Base-by-base conservation (phyloP, 768 basidiomycete genomes). In the Leccinellum albellum region DNA sequence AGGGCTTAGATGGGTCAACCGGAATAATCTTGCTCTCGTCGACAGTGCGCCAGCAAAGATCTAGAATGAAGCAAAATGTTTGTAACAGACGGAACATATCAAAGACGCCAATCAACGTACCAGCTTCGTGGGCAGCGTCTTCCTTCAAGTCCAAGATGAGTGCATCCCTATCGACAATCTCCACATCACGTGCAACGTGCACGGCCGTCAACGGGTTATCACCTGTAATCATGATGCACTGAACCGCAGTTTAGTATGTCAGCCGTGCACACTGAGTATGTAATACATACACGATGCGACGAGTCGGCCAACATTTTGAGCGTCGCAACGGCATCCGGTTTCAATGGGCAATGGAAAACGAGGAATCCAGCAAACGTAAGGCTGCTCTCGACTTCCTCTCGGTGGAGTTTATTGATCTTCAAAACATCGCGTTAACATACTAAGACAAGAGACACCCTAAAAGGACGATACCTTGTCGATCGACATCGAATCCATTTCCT, bases 161-260 rank as follows among this genome's bases (percentile, higher is more conserved):
- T 2, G 87, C 92, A 5, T 97, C 93, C 26, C 95, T 86, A 66
- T 99, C 97, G 20, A 99, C 88, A 59, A 98, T 98, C 66, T 99
- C 96, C 8, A 99, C 97, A 66, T 96, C 94, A 24, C 82, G 82
- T 17, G 97, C 97, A 46, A 99, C 95, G 69, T 98, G 97, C 0
- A 91, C 87, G 8, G 97, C 97, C 0, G 97, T 99, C 53, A 99
- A 76, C 8, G 97, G 97, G 71, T 98, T 98, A 72, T 99, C 97
- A 35, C 97, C 97, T 47, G 97, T 99, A 61, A 99, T 99, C 97
- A 99, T 99, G 56, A 98, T 80, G 70, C 97, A 98, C 94, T 97
- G 23, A 31, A 54, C 6, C 5, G 17, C 45, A 52, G 17, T 29
- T 54, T 4, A 50, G 62, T 8, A 51, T 33, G 45, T 49, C 40